Percentiles rank a stretch among this genome's conserved stretches.
Evolutionary conservation across 441 rosid genomes (phyloP).

Genomic region (Bruguiera hainesii): DNA sequence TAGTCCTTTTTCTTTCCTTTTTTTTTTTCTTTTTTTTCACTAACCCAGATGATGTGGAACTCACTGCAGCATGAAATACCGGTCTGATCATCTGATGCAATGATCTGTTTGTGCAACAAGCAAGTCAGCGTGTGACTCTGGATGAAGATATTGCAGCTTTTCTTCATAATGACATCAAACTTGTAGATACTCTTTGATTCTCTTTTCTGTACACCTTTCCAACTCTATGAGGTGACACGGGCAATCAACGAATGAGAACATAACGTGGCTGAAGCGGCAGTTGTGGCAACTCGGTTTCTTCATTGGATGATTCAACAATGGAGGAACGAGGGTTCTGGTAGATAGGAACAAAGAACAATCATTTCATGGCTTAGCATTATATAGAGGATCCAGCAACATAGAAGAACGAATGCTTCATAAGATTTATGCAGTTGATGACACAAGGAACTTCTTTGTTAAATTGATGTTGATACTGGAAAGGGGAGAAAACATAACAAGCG

Average conservation of each 20-base stretch:
- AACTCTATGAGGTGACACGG: background rate
- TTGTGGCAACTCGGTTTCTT: slow-evolving; percentile 42
- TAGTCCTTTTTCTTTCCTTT: too few species aligned
- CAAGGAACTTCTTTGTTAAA: background rate
- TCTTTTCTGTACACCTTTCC: background rate
- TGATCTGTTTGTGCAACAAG: background rate
- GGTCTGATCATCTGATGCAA: too few species aligned
- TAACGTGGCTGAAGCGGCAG: slow-evolving; percentile 23
- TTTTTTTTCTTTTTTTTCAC: too few species aligned
- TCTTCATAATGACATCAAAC: background rate
- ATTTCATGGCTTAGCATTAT: background rate
- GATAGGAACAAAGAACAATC: background rate
- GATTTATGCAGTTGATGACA: background rate
- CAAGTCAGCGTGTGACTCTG: background rate
- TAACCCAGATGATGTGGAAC: too few species aligned
- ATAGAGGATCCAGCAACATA: too few species aligned
- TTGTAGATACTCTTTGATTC: background rate
- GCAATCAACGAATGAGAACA: slow-evolving; percentile 23
- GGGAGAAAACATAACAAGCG: background rate
- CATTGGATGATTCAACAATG: slow-evolving; percentile 27
- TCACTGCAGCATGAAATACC: too few species aligned
- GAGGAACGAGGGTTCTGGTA: slow-evolving; percentile 32
- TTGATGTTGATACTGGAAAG: background rate
- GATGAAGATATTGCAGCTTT: background rate
- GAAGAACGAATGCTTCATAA: background rate